phyloP scores from a whole-genome alignment of 371 early-diverging fungal species.

The Umbelopsis sp. region DNA sequence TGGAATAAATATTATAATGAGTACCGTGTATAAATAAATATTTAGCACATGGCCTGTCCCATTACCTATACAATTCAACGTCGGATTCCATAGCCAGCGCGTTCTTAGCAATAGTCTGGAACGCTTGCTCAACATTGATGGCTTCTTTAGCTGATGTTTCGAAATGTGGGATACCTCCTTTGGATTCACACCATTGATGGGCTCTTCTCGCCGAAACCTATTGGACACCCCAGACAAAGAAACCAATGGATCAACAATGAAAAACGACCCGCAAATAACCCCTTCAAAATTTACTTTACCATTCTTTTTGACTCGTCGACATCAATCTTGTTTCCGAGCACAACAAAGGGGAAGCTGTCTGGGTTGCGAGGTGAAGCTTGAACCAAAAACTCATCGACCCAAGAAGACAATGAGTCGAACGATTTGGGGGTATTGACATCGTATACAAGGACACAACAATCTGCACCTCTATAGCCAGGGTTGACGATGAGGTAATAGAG shows the following conservation, averaged over 20 bases:
- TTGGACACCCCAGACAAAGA: too few species aligned
- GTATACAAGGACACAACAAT: slow-evolving; percentile 97
- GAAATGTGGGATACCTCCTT: slow-evolving; percentile 93
- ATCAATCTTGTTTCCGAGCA: slow-evolving; percentile 98
- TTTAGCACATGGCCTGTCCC: background rate
- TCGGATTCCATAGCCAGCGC: slow-evolving; percentile 88
- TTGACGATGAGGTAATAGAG: background rate
- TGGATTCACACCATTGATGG: slow-evolving; percentile 93
- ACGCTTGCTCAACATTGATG: slow-evolving; percentile 95
- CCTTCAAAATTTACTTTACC: slow-evolving; percentile 48
- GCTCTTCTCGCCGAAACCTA: slow-evolving; percentile 92
- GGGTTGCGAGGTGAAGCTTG: slow-evolving; percentile 92
- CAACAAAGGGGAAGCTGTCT: slow-evolving; percentile 96
- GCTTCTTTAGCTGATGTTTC: slow-evolving; percentile 96
- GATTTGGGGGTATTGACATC: slow-evolving; percentile 94
- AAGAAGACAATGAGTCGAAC: slow-evolving; percentile 84
- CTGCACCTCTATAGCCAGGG: slow-evolving; percentile 80
- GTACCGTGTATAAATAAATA: slow-evolving; percentile 1
- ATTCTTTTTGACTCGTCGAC: slow-evolving; percentile 90
- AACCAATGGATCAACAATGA: too few species aligned
- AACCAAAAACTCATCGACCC: slow-evolving; percentile 96
- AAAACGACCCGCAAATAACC: too few species aligned
- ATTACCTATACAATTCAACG: slow-evolving; percentile 63
- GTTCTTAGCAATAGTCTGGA: slow-evolving; percentile 88
- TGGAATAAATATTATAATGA: background rate